These are phyloP conservation scores for Mucor plumbeus DNA, from an alignment of 371 early-diverging fungal genomes.

Conservation along the genomic window DNA sequence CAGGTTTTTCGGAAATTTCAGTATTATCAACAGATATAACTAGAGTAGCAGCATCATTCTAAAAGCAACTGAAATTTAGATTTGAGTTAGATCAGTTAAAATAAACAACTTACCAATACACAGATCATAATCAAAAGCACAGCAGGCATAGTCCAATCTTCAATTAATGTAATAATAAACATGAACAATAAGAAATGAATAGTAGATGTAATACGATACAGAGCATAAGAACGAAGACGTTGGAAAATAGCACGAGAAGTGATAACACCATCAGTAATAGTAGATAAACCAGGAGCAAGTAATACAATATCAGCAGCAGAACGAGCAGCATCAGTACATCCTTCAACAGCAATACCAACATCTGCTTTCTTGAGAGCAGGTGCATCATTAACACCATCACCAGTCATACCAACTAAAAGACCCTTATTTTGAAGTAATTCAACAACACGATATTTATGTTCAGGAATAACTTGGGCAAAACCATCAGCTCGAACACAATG, in stretches of 20 bases:
- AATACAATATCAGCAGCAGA: conserved; percentile 96
- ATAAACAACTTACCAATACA: conserved; percentile 56
- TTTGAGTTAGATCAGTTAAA: no score
- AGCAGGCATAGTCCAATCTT: conserved; percentile 83
- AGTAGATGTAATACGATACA: conserved; percentile 93
- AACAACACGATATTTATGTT: conserved; percentile 83
- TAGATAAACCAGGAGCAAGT: conserved; percentile 84
- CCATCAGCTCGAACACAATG: conserved; percentile 77
- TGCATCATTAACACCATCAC: conserved; percentile 90
- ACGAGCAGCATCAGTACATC: conserved; percentile 94
- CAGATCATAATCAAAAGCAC: conserved; percentile 85
- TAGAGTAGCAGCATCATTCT: conserved; percentile 90
- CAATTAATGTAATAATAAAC: conserved; percentile 83
- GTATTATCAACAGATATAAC: conserved; percentile 94
- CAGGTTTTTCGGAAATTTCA: conserved; percentile 82
- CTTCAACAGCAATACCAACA: conserved; percentile 88
- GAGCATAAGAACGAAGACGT: conserved; percentile 90
- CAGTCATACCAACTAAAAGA: conserved; percentile 78
- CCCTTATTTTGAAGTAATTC: conserved; percentile 75
- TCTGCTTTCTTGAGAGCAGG: conserved; percentile 91
- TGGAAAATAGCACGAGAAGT: conserved; percentile 93
- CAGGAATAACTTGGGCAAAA: conserved; percentile 77
- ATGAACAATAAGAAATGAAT: conserved; percentile 93
- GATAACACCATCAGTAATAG: conserved; percentile 86
- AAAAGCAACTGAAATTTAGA: not conserved